Percentiles rank a stretch among this genome's conserved stretches.
Evolutionary conservation across 2,329 filamentous ascomycete species (phyloP).

Genomic region (Aureobasidium sp.): DNA sequence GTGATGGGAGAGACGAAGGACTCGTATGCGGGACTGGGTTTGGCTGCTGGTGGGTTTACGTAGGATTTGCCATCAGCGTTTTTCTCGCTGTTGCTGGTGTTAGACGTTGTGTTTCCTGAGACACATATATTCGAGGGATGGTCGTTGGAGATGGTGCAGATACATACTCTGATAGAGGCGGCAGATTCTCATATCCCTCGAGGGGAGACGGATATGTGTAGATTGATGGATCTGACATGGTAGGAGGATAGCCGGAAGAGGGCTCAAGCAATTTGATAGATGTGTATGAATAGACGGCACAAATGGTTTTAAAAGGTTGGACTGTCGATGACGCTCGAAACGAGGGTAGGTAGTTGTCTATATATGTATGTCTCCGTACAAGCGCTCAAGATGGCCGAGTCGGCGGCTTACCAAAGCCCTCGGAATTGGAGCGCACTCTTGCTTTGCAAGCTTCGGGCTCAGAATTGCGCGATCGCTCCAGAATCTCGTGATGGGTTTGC

Average conservation of each 20-base stretch:
- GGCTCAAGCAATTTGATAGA: not conserved
- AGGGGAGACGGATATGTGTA: slow-evolving; percentile 52
- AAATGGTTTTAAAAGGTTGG: not conserved
- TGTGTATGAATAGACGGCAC: not conserved
- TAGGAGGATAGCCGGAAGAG: not conserved
- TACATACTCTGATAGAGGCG: slow-evolving; percentile 38
- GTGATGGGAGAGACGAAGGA: slow-evolving; percentile 62
- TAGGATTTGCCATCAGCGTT: slow-evolving; percentile 71
- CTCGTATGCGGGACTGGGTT: slow-evolving; percentile 60
- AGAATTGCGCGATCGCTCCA: slow-evolving; percentile 1
- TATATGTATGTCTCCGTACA: not conserved
- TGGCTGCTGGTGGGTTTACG: slow-evolving; percentile 56
- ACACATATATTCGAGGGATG: no score
- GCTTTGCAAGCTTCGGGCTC: slow-evolving; percentile 1
- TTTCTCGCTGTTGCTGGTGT: slow-evolving; percentile 41
- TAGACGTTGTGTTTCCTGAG: not conserved
- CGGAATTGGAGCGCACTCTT: slow-evolving; percentile 14
- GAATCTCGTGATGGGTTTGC: not conserved
- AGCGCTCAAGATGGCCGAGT: not conserved
- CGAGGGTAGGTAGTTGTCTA: not conserved
- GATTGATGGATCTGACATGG: slow-evolving; percentile 45
- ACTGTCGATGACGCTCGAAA: not conserved
- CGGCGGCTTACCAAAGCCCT: slow-evolving; percentile 7
- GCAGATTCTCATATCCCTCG: slow-evolving; percentile 43
- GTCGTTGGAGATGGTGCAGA: no score